Percentiles rank a stretch among this genome's conserved stretches.
Evolutionary conservation across 345 rosid genomes (phyloP).

Genomic region (Salix brachista): DNA sequence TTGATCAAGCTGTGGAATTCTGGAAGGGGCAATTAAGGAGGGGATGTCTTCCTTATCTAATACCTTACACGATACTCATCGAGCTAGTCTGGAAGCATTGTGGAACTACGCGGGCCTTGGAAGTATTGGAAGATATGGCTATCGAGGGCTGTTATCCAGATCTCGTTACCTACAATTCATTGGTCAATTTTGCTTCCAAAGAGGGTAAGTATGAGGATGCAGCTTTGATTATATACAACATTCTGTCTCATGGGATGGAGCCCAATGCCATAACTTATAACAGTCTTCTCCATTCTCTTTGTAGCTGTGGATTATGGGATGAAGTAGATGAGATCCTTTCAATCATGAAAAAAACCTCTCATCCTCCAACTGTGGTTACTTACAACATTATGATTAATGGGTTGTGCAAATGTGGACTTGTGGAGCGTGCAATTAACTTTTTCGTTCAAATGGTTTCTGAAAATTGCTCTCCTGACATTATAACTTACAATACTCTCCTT

Average conservation of each 20-base stretch:
- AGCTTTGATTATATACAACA: slow-evolving; percentile 46
- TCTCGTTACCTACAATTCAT: slow-evolving; percentile 64
- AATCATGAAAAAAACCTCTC: slow-evolving; percentile 50
- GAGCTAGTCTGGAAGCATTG: slow-evolving; percentile 74
- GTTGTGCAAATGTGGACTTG: slow-evolving; percentile 60
- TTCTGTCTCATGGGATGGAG: slow-evolving; percentile 56
- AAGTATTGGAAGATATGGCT: slow-evolving; percentile 75
- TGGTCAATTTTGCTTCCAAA: slow-evolving; percentile 59
- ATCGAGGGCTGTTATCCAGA: slow-evolving; percentile 77
- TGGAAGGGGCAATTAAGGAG: slow-evolving; percentile 63
- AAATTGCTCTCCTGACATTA: slow-evolving; percentile 56
- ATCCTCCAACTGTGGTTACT: slow-evolving; percentile 58
- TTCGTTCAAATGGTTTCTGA: slow-evolving; percentile 53
- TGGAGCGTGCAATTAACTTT: slow-evolving; percentile 64
- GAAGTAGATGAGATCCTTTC: slow-evolving; percentile 62
- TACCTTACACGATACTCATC: slow-evolving; percentile 61
- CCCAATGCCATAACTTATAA: slow-evolving; percentile 67
- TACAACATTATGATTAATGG: slow-evolving; percentile 81
- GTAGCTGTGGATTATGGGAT: slow-evolving; percentile 60
- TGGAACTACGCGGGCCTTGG: slow-evolving; percentile 61
- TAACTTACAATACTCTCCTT: slow-evolving; percentile 71
- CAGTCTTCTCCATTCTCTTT: slow-evolving; percentile 68
- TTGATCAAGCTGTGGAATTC: slow-evolving; percentile 59
- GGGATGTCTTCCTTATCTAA: slow-evolving; percentile 72
- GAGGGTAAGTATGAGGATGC: slow-evolving; percentile 54